phyloP scores from a whole-genome alignment of 2,329 filamentous ascomycete genomes.

The Sphaerulina vaccinii region DNA sequence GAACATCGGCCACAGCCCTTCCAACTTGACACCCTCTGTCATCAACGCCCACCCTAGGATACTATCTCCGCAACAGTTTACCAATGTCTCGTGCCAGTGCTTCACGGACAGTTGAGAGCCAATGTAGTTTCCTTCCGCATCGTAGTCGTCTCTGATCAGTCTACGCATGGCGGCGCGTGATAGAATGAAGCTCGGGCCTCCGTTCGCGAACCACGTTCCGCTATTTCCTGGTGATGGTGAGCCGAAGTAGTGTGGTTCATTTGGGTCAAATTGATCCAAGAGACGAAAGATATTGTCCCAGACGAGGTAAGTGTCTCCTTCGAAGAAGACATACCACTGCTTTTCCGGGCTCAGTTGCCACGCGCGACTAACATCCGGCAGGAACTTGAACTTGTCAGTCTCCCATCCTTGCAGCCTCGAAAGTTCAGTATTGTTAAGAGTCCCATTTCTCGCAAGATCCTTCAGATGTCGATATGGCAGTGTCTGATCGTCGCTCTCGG shows the following conservation, averaged over 20 bases:
- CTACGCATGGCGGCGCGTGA: constrained; percentile 48
- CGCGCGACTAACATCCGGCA: constrained; percentile 52
- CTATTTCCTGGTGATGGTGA: constrained; percentile 37
- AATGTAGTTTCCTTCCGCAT: constrained; percentile 40
- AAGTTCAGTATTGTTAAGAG: constrained; percentile 7
- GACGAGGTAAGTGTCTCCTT: constrained; percentile 51
- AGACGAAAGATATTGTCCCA: constrained; percentile 38
- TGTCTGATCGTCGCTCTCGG: constrained; percentile 19
- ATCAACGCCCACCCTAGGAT: constrained; percentile 50
- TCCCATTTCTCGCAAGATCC: constrained; percentile 21
- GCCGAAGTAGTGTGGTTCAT: constrained; percentile 22
- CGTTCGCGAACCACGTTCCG: constrained; percentile 48
- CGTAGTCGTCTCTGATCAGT: constrained; percentile 35
- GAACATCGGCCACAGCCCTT: constrained; percentile 53
- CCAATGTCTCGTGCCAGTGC: constrained; percentile 43
- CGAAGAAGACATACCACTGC: constrained; percentile 55
- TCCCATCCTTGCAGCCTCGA: constrained; percentile 44
- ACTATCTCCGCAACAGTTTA: constrained; percentile 54
- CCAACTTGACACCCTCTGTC: constrained; percentile 43
- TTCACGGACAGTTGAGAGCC: constrained; percentile 36
- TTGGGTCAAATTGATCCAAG: constrained; percentile 16
- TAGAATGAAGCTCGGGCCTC: constrained; percentile 51
- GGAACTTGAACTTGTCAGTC: constrained; percentile 56
- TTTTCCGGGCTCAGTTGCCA: constrained; percentile 48
- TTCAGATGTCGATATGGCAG: constrained; percentile 19